Evolutionary conservation across 257 asterid genomes (phyloP), one percentile per base, ranked within the genome.

Genomic region (Solanum tarapatanum): DNA sequence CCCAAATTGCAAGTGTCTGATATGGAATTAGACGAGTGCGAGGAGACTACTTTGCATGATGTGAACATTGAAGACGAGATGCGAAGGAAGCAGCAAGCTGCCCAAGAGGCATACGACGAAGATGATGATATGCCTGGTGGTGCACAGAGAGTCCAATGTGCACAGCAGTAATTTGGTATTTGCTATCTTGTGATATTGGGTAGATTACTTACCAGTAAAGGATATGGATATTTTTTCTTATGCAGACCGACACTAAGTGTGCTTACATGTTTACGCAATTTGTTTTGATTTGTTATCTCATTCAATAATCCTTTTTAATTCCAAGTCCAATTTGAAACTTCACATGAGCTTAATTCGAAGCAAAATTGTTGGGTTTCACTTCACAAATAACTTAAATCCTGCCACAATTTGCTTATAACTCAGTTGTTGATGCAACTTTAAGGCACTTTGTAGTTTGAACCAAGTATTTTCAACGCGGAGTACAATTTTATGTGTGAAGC

Each of bases 111-210:
- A 10, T 90, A 92, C 2, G 94, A 92, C 4, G 94, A 92, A 68
- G 94, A 92, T 35, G 94, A 91, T 3, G 94, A 92, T 87, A 91
- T 91, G 92, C 92, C 75, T 55, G 93, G 94, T 76, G 94, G 94
- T 37, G 91, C 90, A 35, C 92, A 90, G 91, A 90, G 93, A 72
- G 94, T 92, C 84, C 93, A 92, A 77, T 92, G 94, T 74, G 94
- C 94, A 11, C 94, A 92, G 84, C 94, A 92, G 43, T 91, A 86
- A 88, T 87, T 80, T 14, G 87, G 83, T n/a, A 39, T 35, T 39
- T 82, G 69, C 26, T 26, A 43, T 79, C 66, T 24, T 35, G 12
- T 26, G 28, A 21, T 82, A 28, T 28, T 60, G 33, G 43, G 30
- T 48, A 82, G 85, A 9, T 19, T 51, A 51, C 62, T 28, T 41